phyloP scores from a whole-genome alignment of 495 filamentous ascomycete species.

The Hypoxylon crocopeplum region DNA sequence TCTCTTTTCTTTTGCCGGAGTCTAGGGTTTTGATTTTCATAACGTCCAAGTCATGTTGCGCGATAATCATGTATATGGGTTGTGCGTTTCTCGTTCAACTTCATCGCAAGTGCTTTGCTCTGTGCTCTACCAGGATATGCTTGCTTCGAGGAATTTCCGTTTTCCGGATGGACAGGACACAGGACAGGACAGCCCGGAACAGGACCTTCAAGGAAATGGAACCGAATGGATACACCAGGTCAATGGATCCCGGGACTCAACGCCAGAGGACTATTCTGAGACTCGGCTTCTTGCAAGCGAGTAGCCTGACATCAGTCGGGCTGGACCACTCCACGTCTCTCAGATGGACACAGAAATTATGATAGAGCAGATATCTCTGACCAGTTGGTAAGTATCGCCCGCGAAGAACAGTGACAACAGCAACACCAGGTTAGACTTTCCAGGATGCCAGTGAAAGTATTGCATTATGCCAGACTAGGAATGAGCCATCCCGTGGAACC shows the following conservation, averaged over 20 bases:
- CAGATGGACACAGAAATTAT: slow-evolving; percentile 35
- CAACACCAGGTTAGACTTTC: slow-evolving; percentile 20
- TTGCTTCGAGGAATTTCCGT: slow-evolving; percentile 30
- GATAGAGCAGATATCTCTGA: slow-evolving; percentile 14
- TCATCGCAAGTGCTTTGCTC: slow-evolving; percentile 38
- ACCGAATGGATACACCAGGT: slow-evolving; percentile 23
- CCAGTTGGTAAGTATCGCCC: slow-evolving; percentile 32
- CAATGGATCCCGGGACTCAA: slow-evolving; percentile 15
- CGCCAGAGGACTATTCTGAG: slow-evolving; percentile 25
- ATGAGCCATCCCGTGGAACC: slow-evolving; percentile 12
- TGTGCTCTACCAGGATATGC: slow-evolving; percentile 25
- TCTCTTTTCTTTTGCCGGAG: slow-evolving; percentile 41
- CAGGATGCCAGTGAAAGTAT: slow-evolving; percentile 25
- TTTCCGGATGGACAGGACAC: slow-evolving; percentile 10
- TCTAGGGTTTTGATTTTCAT: slow-evolving; percentile 31
- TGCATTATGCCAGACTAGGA: slow-evolving; percentile 23
- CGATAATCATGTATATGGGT: slow-evolving; percentile 31
- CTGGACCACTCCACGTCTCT: slow-evolving; percentile 34
- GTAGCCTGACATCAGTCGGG: not conserved
- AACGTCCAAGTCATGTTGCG: slow-evolving; percentile 25
- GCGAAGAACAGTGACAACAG: slow-evolving; percentile 36
- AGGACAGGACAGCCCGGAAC: slow-evolving; percentile 25
- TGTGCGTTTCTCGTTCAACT: slow-evolving; percentile 8
- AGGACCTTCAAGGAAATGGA: slow-evolving; percentile 36
- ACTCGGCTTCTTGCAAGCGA: slow-evolving; percentile 12